Base-by-base conservation (phyloP, 2,329 filamentous ascomycete genomes). In the Colletotrichum noveboracense region DNA sequence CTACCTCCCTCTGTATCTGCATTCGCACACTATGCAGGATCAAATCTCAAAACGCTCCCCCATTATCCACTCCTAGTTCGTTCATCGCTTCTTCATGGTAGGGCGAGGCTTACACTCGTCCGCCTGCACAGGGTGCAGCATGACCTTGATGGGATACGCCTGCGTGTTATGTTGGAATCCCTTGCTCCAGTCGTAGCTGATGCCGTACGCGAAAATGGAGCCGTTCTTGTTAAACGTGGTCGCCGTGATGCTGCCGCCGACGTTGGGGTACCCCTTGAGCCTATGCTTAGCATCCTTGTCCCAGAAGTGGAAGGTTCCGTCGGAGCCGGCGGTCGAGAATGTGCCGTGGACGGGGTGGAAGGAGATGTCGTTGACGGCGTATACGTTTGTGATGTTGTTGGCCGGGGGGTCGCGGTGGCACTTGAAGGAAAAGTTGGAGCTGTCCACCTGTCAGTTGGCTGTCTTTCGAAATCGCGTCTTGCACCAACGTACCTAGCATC, bases 121-220 rank as follows among this genome's bases (percentile, higher is more conserved):
- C 52, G 85, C 84, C 77, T 87, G 87, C 14, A 97, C 91, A 2
- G 94, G 93, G 83, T 97, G 95, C 83, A 98, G 89, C 93, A 96
- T 96, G 69, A 97, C 93, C 87, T 97, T 97, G 84, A 92, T 94
- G 10, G 94, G 92, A 76, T 92, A 92, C 78, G 90, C 90, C 73
- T 92, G 92, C 30, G 89, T 97, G 86, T 98, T 98, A 79, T 89
- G 91, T 78, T 94, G 92, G 87, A 96, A 98, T 18, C 97, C 97
- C 88, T 99, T 98, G 87, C 94, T 96, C 97, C 97, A 99, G 87
- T 99, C 97, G 84, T 99, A 99, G 83, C 95, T 96, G 64, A 98
- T 92, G 30, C 96, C 95, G 80, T 97, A 97, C 18, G 95, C 95
- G 82, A 97, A 97, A 81, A 96, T 95, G 82, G 86, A 93, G 68